phyloP scores from a whole-genome alignment of 352 stramenopile genomes.

The Aphanomyces stellatus region DNA sequence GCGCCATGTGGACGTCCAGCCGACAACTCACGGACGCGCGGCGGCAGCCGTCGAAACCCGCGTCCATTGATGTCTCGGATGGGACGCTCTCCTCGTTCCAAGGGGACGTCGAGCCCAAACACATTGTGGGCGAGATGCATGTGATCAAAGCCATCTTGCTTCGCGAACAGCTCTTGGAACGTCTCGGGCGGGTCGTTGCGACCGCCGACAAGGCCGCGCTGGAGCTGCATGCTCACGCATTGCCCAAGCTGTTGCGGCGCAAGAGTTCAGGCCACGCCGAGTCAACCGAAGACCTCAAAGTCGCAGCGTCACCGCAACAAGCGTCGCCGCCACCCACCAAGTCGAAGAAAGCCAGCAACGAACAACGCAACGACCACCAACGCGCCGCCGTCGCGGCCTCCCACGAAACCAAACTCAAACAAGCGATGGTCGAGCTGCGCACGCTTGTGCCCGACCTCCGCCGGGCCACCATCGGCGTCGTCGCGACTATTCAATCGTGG shows the following conservation, averaged over 20 bases:
- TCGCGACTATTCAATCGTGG: neutral
- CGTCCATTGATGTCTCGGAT: neutral
- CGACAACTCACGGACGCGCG: neutral
- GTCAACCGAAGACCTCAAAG: neutral
- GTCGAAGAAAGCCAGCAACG: neutral
- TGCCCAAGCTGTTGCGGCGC: neutral
- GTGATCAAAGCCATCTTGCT: constrained; percentile 11
- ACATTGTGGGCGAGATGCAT: constrained; percentile 1
- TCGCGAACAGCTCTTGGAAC: constrained; percentile 2
- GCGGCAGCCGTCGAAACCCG: neutral
- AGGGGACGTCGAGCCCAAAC: neutral
- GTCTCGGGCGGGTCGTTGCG: neutral
- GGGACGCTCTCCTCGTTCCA: neutral
- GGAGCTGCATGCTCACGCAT: neutral
- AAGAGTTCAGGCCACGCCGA: neutral
- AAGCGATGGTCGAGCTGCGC: neutral
- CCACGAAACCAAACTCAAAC: neutral
- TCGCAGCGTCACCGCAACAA: neutral
- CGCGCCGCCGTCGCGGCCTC: neutral
- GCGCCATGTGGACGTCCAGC: neutral
- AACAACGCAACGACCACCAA: no score
- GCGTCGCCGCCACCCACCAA: neutral
- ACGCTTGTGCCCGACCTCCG: neutral
- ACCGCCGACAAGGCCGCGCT: neutral
- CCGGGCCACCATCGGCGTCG: neutral